Percentiles rank a stretch among this genome's conserved stretches.
These are phyloP conservation scores for Prunus persica DNA, from an alignment of 306 rosid species.

Conservation along the genomic window DNA sequence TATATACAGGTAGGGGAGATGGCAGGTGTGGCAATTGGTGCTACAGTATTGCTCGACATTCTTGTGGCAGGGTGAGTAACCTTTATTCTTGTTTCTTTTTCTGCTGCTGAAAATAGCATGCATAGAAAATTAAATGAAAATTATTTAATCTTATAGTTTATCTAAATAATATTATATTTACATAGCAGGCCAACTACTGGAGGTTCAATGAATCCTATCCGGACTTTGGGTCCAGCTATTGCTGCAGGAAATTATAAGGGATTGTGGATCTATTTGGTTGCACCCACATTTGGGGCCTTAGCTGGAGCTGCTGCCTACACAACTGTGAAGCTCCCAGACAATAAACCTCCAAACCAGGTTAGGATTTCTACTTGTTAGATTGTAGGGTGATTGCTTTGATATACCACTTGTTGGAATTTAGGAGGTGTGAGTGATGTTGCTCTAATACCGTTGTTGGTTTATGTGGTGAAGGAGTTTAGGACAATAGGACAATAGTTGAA, in stretches of 20 bases:
- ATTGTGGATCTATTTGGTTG: constrained; percentile 49
- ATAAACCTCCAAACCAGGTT: constrained; percentile 14
- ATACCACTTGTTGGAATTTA: background rate
- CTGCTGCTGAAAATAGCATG: no score
- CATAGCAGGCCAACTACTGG: constrained; percentile 46
- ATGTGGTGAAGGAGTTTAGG: no score
- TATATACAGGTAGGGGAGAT: constrained; percentile 42
- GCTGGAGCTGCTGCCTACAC: constrained; percentile 45
- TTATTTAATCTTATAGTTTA: background rate
- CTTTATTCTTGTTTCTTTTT: no score
- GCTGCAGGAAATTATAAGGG: constrained; percentile 37
- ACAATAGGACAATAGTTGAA: no score
- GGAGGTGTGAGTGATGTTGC: no score
- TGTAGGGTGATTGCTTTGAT: no score
- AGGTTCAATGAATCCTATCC: constrained; percentile 65
- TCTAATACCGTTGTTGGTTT: no score
- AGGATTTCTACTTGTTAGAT: background rate
- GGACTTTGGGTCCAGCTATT: constrained; percentile 54
- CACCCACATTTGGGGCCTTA: constrained; percentile 53
- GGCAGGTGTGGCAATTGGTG: constrained; percentile 53
- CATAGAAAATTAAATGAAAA: background rate
- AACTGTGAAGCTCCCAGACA: constrained; percentile 30
- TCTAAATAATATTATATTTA: background rate
- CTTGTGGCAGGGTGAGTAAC: constrained; percentile 55
- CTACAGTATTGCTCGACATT: constrained; percentile 49